Percentiles rank a stretch among this genome's conserved stretches.
phyloP scores from a whole-genome alignment of 805 yeast species.

The Ogataea trehalophila region DNA sequence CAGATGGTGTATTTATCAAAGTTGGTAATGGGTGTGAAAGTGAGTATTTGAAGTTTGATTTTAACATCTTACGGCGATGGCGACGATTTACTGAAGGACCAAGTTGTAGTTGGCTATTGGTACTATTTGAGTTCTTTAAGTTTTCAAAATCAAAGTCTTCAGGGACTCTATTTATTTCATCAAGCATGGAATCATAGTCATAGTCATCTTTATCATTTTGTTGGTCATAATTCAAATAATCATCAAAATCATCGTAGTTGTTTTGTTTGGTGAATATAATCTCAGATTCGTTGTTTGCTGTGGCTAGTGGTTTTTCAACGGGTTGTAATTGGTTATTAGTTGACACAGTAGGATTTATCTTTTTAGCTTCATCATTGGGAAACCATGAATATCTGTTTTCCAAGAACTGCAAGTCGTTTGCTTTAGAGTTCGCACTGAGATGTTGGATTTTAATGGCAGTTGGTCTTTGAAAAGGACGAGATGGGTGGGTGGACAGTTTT shows the following conservation, averaged over 20 bases:
- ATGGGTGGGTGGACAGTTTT: not conserved
- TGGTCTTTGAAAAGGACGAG: not conserved
- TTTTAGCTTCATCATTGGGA: conserved; percentile 20
- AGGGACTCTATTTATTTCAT: conserved; percentile 33
- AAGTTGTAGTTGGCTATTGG: not conserved
- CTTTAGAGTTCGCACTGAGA: conserved; percentile 6
- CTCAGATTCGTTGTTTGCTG: not conserved
- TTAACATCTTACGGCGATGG: not conserved
- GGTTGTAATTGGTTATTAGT: no score
- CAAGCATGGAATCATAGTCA: conserved; percentile 25
- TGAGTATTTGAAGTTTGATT: not conserved
- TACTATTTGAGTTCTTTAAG: not conserved
- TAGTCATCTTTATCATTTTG: conserved; percentile 1
- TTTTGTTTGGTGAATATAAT: not conserved
- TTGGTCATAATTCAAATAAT: not conserved
- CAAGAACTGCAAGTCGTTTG: conserved; percentile 19
- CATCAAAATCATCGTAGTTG: not conserved
- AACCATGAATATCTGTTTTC: conserved; percentile 25
- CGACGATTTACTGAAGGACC: not conserved
- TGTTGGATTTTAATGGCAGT: conserved; percentile 17
- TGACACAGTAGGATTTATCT: not conserved
- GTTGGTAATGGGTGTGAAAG: no score
- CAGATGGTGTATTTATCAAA: no score
- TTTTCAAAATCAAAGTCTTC: conserved; percentile 31
- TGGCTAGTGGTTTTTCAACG: not conserved